Evolutionary conservation across 1,284 basidiomycete genomes (phyloP), one percentile per base, ranked within the genome.

Genomic region (Trametes hirsuta): DNA sequence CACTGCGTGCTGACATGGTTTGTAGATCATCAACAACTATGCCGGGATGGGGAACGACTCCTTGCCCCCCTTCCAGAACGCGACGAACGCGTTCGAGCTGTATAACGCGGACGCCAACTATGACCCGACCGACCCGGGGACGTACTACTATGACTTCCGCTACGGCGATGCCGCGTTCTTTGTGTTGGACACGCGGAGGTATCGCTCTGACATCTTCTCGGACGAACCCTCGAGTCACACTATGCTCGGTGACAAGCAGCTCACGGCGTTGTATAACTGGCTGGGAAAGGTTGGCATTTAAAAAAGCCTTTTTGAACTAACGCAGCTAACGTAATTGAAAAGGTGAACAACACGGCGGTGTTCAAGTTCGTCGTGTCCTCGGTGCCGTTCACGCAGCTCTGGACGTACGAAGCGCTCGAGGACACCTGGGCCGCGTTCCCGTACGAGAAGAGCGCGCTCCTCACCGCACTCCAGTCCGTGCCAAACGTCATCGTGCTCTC

Each of bases 351-450:
- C 55, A 94, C 92, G 0, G 80, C 85, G 3, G 86, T 88, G 0
- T 94, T 91, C 83, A 94, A 94, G 74, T 93, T 95, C 71, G 79
- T 95, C 56, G 83, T 91, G 22, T 83, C 84, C 11, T 90, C 87
- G 9, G 89, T 93, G 3, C 92, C 92, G 0, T 88, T 95, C 74
- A 91, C 88, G 42, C 84, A 84, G 0, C 81, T 93, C 15, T 94
- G 91, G 91, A 82, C 79, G 2, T 79, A 84, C 59, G 88, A 91
- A 69, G 88, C 87, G 0, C 79, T 81, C 52, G 72, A 74, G 35
- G 90, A 91, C 72, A 85, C 87, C 1, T 94, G 91, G 91, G 86
- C 87, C 0, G 90, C 78, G 0, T 93, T 86, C 74, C 75, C 79
- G 11, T 74, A 74, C 11, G 92, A 94, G 74, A 86, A 90, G 63